Evolutionary conservation across 2,329 filamentous ascomycete species (phyloP).

Genomic region (Aaosphaeria arxii): DNA sequence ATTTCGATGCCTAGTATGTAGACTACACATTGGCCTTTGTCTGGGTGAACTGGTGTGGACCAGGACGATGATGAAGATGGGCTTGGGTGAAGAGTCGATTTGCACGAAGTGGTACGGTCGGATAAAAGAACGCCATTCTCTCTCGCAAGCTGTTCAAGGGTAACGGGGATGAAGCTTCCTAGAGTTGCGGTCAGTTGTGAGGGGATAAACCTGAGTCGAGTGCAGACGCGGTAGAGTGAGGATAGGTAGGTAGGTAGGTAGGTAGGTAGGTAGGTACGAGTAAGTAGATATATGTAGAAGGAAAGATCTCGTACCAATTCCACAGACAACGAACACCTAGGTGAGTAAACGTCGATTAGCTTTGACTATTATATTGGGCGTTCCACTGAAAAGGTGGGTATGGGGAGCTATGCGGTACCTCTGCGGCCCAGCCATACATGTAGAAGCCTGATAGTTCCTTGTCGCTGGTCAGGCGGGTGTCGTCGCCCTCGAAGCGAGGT

Average conservation of each 20-base stretch:
- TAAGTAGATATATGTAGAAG: too few species aligned
- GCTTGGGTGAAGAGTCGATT: constrained; percentile 56
- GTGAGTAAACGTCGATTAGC: constrained; percentile 3
- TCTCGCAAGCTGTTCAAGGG: constrained; percentile 87
- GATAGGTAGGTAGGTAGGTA: too few species aligned
- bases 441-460: constrained; percentile 95
- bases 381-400: background rate
- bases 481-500: constrained; percentile 74
- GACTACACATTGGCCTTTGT: constrained; percentile 70
- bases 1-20: constrained; percentile 78
- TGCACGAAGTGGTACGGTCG: constrained; percentile 74
- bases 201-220: too few species aligned
- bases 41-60: constrained; percentile 22
- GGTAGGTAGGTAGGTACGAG: too few species aligned
- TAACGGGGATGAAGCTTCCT: constrained; percentile 94
- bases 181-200: background rate
- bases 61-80: constrained; percentile 21
- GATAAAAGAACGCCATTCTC: constrained; percentile 85
- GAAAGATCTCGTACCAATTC: constrained; percentile 55
- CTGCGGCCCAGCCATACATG: constrained; percentile 91
- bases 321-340: constrained; percentile 86
- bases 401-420: constrained; percentile 47
- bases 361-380: background rate
- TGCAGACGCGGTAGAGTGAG: too few species aligned
- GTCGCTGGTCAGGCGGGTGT: constrained; percentile 79